Percentiles rank a stretch among this genome's conserved stretches.
Conservation (phyloP, 441 rosid species). For the Capsella rubella region DNA sequence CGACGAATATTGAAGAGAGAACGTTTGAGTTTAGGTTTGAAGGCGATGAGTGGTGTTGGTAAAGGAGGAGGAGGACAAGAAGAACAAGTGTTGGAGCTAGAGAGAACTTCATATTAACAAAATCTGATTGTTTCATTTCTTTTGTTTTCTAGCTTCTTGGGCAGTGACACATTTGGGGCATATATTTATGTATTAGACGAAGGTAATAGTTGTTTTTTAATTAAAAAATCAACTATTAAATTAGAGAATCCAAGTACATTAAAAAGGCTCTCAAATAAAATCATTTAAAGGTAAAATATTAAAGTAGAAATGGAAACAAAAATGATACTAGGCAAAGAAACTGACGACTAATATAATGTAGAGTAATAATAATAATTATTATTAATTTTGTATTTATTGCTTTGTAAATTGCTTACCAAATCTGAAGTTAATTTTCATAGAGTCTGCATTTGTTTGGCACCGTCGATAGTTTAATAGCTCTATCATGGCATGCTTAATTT, state of each 20-base stretch:
- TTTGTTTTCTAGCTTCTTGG: background rate
- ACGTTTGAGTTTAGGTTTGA: slow-evolving; percentile 11
- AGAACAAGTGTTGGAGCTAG: slow-evolving; percentile 9
- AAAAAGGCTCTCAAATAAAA: slow-evolving; percentile 14
- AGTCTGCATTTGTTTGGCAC: slow-evolving; percentile 31
- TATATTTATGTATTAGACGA: slow-evolving; percentile 1
- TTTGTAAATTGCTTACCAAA: slow-evolving; percentile 9
- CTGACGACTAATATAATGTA: slow-evolving; percentile 6
- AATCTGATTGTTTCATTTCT: slow-evolving; percentile 10
- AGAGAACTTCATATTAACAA: slow-evolving; percentile 32
- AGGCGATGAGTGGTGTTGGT: slow-evolving; percentile 17
- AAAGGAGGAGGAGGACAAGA: slow-evolving; percentile 19
- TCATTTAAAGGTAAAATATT: slow-evolving; percentile 3
- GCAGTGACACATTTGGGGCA: slow-evolving; percentile 16
- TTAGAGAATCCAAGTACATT: slow-evolving; percentile 8
- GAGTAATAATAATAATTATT: slow-evolving; percentile 11
- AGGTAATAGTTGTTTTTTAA: background rate
- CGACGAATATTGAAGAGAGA: slow-evolving; percentile 23
- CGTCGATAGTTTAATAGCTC: background rate
- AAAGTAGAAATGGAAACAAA: background rate
- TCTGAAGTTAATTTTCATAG: slow-evolving; percentile 4
- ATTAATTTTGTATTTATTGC: slow-evolving; percentile 40
- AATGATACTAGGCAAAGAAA: slow-evolving; percentile 3
- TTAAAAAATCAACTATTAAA: background rate
- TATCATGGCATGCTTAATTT: slow-evolving; percentile 30